Evolutionary conservation across 495 filamentous ascomycete genomes (phyloP), one percentile per base, ranked within the genome.

Genomic region (Cercophora sp.): DNA sequence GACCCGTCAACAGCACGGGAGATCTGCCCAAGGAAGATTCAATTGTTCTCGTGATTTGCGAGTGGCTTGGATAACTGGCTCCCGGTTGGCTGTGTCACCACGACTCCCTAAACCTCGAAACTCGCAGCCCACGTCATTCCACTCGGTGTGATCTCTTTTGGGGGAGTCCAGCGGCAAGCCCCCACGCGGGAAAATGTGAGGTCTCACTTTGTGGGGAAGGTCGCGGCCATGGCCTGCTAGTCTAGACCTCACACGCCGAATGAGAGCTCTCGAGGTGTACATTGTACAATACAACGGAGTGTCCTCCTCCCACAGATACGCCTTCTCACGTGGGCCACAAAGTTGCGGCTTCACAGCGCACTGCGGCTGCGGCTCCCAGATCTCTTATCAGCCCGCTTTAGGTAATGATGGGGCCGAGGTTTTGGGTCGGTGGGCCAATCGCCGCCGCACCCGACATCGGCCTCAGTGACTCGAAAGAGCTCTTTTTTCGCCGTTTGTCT

Each of bases 381-480:
- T 40, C 29, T 53, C 60, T 68, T 68, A 68, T 68, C 65, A 61
- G 57, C 18, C 58, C 45, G 54, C 36, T 62, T 63, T 67, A 65
- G 59, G 54, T 65, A 69, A 67, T 65, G 48, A 19, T 15, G 32
- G 32, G 46, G 44, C 19, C 51, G 49, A 51, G 48, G n/a, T n/a
- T 27, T 13, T 52, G n/a, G 26, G 25, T 48, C 31, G 20, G 8
- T 15, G 15, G 8, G 36, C 55, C 62, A 57, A 62, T 61, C 52
- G 52, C 44, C 31, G 42, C n/a, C 18, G 9, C 32, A 34, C 57
- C 60, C 60, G 60, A 63, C 55, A 61, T 61, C 58, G 60, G 60
- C 48, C 22, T 48, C 2, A 50, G 36, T 56, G 51, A 58, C 46
- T 55, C 48, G 46, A 27, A 10, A 29, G 4, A 31, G 19, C 25